Evolutionary conservation across 208 protist species (phyloP), one percentile per base, ranked within the genome.

Genomic region (Tritrichomonas foetus): DNA sequence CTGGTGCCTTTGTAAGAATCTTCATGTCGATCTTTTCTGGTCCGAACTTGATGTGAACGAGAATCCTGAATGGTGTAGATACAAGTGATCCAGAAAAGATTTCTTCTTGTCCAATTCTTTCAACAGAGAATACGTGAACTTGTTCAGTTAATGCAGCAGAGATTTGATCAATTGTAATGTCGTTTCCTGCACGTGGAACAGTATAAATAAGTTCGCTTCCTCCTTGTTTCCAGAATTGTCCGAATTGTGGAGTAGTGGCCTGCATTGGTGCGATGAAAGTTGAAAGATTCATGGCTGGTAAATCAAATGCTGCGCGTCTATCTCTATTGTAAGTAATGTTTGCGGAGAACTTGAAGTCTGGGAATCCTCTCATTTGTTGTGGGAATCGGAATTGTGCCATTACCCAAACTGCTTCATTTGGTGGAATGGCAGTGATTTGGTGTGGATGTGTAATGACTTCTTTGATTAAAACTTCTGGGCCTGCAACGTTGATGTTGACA

Each of bases 61-160:
- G 30, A 30, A 89, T 89, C 78, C 57, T 89, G 47, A 89, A 89
- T 61, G 78, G 78, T 57, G 78, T 89, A 39, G 78, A 89, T 33
- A 50, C 16, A 13, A 89, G 39, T 0, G 39, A n/a, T 22, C 78
- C 78, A 8, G 44, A 27, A 27, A 89, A 89, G 16, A 89, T 89
- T 47, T 89, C 78, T 89, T 89, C 78, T 27, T 53, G 41, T 33
- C 78, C 78, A 49, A 89, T 89, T 89, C 78, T 89, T 47, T 89
- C 41, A 27, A 89, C 78, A 33, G 78, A 57, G 9, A 57, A 33
- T 0, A 53, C 41, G 20, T 57, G 47, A 27, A 89, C 20, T 20
- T 47, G 9, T 9, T 44, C 33, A 49, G 53, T 89, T 27, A 89
- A 41, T 5, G 39, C 30, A 41, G 14, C 14, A 41, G 78, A 89